These are phyloP conservation scores for Termitomyces sp. DNA, from an alignment of 768 basidiomycete genomes.

Conservation along the genomic window DNA sequence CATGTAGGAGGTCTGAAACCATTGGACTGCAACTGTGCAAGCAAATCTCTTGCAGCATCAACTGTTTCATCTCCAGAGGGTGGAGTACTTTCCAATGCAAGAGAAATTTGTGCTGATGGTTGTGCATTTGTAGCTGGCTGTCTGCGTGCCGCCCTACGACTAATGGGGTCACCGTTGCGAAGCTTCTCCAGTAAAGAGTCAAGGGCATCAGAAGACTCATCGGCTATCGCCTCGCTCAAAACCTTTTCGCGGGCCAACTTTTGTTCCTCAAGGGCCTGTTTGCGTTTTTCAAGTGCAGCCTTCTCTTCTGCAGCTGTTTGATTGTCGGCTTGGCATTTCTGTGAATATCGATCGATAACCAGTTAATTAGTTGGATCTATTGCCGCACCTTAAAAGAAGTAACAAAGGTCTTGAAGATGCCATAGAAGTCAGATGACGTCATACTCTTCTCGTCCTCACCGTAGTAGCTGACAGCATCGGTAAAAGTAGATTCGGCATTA, in stretches of 20 bases:
- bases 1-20: slow-evolving; percentile 55
- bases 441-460: slow-evolving; percentile 89
- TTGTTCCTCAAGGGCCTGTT: slow-evolving; percentile 59
- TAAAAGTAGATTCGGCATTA: slow-evolving; percentile 76
- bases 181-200: slow-evolving; percentile 71
- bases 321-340: slow-evolving; percentile 91
- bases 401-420: slow-evolving; percentile 94
- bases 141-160: slow-evolving; percentile 51
- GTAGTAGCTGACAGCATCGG: slow-evolving; percentile 84
- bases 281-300: slow-evolving; percentile 60
- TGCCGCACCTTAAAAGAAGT: slow-evolving; percentile 75
- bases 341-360: neutral
- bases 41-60: slow-evolving; percentile 67
- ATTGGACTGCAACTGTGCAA: slow-evolving; percentile 66
- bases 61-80: slow-evolving; percentile 26
- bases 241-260: slow-evolving; percentile 49
- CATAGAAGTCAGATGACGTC: slow-evolving; percentile 90
- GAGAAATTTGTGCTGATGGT: slow-evolving; percentile 25
- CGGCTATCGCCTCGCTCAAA: slow-evolving; percentile 28
- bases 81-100: slow-evolving; percentile 27
- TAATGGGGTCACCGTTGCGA: slow-evolving; percentile 60
- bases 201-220: slow-evolving; percentile 56
- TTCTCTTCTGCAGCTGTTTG: slow-evolving; percentile 68
- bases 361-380: neutral
- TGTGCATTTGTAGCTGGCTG: slow-evolving; percentile 33